phyloP scores from a whole-genome alignment of 108 stramenopile genomes.

The Cyclotella atomus region DNA sequence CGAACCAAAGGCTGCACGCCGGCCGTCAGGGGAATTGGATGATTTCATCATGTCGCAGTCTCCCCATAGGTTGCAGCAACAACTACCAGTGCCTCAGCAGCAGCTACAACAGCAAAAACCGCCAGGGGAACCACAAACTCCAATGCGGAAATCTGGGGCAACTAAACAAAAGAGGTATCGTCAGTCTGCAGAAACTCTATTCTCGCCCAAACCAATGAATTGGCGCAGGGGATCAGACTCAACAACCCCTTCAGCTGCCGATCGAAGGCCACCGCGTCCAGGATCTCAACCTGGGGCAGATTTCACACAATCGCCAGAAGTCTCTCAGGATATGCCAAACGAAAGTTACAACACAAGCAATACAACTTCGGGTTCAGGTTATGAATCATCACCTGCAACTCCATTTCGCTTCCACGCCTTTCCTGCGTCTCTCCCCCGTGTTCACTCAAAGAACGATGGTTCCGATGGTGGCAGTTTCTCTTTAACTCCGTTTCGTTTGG shows the following conservation, averaged over 20 bases:
- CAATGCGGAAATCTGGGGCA: not conserved
- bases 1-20: not conserved
- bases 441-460: conserved; percentile 28
- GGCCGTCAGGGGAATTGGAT: not conserved
- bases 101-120: no score
- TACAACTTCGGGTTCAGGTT: not conserved
- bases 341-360: conserved; percentile 7
- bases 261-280: conserved; percentile 13
- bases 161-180: conserved; percentile 17
- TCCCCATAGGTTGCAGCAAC: conserved; percentile 8
- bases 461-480: conserved; percentile 5
- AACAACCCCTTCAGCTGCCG: not conserved
- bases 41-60: not conserved
- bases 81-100: not conserved
- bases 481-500: conserved; percentile 31
- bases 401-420: conserved; percentile 84
- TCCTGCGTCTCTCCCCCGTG: conserved; percentile 80
- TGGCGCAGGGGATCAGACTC: not conserved
- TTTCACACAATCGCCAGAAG: conserved; percentile 6
- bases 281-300: not conserved
- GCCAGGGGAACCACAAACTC: not conserved
- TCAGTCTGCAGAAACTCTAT: conserved; percentile 6
- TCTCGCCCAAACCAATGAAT: conserved; percentile 26
- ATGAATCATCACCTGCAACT: conserved; percentile 54
- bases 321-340: conserved; percentile 4